Base-by-base conservation (phyloP, 345 rosid species). In the Clausena lansium region DNA sequence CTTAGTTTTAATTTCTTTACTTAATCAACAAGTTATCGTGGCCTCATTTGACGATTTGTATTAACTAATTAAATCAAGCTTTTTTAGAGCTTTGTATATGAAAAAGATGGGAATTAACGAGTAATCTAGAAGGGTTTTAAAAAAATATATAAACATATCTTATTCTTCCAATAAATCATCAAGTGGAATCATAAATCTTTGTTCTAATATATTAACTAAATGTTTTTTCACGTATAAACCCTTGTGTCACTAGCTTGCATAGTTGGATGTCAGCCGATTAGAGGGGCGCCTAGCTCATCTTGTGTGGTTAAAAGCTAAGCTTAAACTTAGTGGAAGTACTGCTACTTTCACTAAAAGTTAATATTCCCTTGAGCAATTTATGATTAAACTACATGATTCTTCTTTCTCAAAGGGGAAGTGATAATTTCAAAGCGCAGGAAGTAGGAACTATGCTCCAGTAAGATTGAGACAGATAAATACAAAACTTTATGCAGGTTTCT, bases 391-490 rank as follows among this genome's bases (percentile, higher is more conserved):
- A 1, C 20, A 52, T 17, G 57, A 52, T 11, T 45, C 13, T 45
- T 13, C 17, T n/a, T 67, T 45, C 47, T 0, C 57, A 59, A 47
- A 50, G 74, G 4, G 50, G 60, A 28, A 50, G 30, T 9, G 39
- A 28, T 5, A 50, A 22, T 17, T 10, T 71, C 19, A 39, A 58
- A 52, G 64, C 50, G 0, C 3, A 47, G 69, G 32, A 30, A 67
- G 77, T 81, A 76, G 52, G 55, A 35, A 27, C 41, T 82, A 78
- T 76, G 50, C 28, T 59, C 81, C 90, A 81, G 67, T 71, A 52
- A 5, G 4, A 70, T 9, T 54, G 58, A 22, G 79, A 76, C 85
- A 83, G 19, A 9, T 4, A 22, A 24, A 62, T 13, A 22, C 55
- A 41, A 20, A 45, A 68, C 57, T 62, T 35, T 35, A 5, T 65